Evolutionary conservation across 2,329 filamentous ascomycete genomes (phyloP).

Genomic region (Mycosphaerella arachidis): DNA sequence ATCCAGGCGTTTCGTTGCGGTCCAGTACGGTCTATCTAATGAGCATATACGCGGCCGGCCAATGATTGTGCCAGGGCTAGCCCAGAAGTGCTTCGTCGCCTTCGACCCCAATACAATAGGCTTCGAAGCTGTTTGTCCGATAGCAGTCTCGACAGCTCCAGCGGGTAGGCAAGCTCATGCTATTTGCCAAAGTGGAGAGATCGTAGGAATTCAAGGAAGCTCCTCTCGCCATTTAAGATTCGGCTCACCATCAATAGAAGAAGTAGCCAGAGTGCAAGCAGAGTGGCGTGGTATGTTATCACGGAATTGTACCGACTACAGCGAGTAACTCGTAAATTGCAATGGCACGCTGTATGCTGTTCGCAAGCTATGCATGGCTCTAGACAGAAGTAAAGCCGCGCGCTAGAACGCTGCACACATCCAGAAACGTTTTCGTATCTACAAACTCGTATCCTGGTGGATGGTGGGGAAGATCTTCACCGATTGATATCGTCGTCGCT

Average conservation of each 20-base stretch:
- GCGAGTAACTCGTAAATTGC: too few species aligned
- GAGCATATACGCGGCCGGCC: too few species aligned
- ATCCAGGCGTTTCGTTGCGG: too few species aligned
- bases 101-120: background rate
- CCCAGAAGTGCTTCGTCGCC: background rate
- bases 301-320: too few species aligned
- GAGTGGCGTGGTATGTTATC: too few species aligned
- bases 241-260: too few species aligned
- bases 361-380: background rate
- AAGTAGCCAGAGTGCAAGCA: too few species aligned
- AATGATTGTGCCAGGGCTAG: background rate
- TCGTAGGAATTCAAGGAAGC: too few species aligned
- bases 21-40: too few species aligned
- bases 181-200: background rate
- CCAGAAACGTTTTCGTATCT: background rate
- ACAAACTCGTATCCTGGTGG: background rate
- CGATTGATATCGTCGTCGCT: background rate
- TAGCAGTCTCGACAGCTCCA: too few species aligned
- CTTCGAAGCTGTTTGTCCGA: too few species aligned
- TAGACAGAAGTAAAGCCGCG: background rate
- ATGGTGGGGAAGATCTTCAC: background rate
- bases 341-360: background rate
- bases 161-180: background rate
- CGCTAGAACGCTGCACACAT: background rate
- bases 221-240: too few species aligned